Base-by-base conservation (phyloP, 805 yeast species). In the Sugiyamaella boreocaroliniensis region DNA sequence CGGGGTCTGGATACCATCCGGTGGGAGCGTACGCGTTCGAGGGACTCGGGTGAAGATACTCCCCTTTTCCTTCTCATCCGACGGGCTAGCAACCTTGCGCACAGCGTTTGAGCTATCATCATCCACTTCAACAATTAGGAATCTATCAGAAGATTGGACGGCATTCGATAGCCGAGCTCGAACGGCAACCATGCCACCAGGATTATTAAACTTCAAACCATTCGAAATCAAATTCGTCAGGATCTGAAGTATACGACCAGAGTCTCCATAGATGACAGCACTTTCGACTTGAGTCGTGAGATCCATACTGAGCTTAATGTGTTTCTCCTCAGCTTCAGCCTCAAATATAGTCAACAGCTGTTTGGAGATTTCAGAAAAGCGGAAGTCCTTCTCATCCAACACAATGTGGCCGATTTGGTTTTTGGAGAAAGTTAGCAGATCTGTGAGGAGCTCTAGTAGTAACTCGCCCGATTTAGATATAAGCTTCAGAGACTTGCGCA, bases 401-500 rank as follows among this genome's bases (percentile, higher is more conserved):
- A 83, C 83, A n/a, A 95, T 83, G 61, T 89, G 76, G 56, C 89
- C 87, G 49, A 92, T 73, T 15, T 93, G 89, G 63, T 87, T 88
- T 61, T 86, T 88, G 12, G 96, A 85, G 67, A 89, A 93, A 0
- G 96, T 89, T 59, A 92, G 73, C 48, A 92, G 73, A 64, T 92
- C 97, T 19, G 96, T 89, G 63, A 92, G 76, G 53, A 93, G 85
- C 69, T 90, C 97, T 60, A 90, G 70, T 51, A 93, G 72, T 43
- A 92, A 70, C 64, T 90, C 97, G 32, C 98, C 97, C 14, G 93
- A 84, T 63, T 95, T 78, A 66, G 87, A 87, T 52, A 92, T 92
- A 53, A 90, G 75, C 58, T 84, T 84, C 58, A 92, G 71, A 12
- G 90, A 82, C 51, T 81, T 83, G 60, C 83, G 82, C 12, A 89